A percentile compares a stretch with the other conserved stretches of the same genome.
phyloP scores from a whole-genome alignment of 371 early-diverging fungal species.

The Rhizomucor miehei region DNA sequence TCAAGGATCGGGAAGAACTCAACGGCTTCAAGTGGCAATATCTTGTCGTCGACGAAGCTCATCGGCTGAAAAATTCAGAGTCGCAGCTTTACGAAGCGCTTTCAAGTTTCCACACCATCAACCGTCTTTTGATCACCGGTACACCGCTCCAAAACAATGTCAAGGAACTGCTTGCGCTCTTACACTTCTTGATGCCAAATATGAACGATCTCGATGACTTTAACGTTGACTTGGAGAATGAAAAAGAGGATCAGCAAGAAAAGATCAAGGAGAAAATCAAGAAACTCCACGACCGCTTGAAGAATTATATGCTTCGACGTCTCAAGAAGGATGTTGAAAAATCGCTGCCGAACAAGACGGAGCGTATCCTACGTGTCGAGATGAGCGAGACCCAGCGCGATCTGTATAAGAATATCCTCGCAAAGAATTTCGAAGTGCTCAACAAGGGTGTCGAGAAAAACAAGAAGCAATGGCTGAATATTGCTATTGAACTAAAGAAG shows the following conservation, averaged over 20 bases:
- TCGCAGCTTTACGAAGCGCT: constrained; percentile 86
- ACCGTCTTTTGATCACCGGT: constrained; percentile 85
- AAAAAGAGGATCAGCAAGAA: constrained; percentile 68
- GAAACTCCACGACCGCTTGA: constrained; percentile 80
- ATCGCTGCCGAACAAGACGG: constrained; percentile 92
- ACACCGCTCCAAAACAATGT: constrained; percentile 90
- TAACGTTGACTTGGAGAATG: constrained; percentile 54
- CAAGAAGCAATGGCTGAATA: constrained; percentile 89
- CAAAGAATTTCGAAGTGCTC: constrained; percentile 90
- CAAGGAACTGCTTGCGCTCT: constrained; percentile 78
- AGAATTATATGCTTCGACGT: constrained; percentile 91
- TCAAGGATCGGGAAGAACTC: constrained; percentile 83
- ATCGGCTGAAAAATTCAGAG: constrained; percentile 87
- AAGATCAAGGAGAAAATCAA: constrained; percentile 86
- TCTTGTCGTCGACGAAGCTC: constrained; percentile 90
- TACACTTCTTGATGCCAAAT: constrained; percentile 83
- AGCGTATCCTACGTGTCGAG: constrained; percentile 93
- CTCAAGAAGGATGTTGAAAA: constrained; percentile 98
- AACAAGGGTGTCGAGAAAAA: constrained; percentile 78
- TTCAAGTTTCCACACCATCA: constrained; percentile 69
- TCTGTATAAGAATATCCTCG: constrained; percentile 91
- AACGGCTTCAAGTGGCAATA: constrained; percentile 82
- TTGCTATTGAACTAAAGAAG: constrained; percentile 97
- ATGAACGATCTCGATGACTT: constrained; percentile 66
- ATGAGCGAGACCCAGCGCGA: constrained; percentile 87